Conservation (phyloP, 495 filamentous ascomycete species). For the Rusavskia elegans region DNA sequence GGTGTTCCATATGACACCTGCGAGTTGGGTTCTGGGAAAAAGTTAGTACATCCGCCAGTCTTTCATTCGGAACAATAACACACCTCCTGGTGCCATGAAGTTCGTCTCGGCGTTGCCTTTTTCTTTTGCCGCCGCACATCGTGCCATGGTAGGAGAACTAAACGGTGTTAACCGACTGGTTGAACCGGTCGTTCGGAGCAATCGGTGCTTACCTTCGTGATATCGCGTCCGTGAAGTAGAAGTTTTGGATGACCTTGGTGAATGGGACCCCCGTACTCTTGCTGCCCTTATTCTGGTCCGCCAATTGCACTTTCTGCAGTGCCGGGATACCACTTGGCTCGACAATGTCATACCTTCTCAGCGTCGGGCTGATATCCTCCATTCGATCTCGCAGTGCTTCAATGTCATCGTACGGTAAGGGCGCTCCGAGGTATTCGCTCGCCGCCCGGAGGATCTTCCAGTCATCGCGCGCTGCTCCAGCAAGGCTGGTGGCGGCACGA, state of each 20-base stretch:
- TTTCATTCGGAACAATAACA: not conserved
- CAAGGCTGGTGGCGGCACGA: constrained; percentile 66
- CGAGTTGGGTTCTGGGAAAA: constrained; percentile 2
- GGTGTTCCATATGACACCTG: constrained; percentile 1
- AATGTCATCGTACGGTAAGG: constrained; percentile 85
- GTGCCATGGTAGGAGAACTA: constrained; percentile 92
- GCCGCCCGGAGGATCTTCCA: constrained; percentile 95
- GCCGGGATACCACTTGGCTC: constrained; percentile 55
- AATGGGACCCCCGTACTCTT: constrained; percentile 43
- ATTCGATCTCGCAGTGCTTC: constrained; percentile 77
- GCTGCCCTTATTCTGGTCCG: constrained; percentile 90
- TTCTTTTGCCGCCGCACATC: constrained; percentile 75
- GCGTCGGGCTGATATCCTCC: constrained; percentile 81
- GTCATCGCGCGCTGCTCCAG: constrained; percentile 82
- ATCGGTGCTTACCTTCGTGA: constrained; percentile 60
- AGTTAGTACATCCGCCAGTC: not conserved
- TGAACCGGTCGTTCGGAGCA: not conserved
- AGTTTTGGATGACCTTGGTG: constrained; percentile 77
- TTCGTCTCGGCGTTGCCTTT: constrained; percentile 56
- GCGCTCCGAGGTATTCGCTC: constrained; percentile 76
- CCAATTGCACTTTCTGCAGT: constrained; percentile 77
- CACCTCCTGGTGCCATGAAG: constrained; percentile 63
- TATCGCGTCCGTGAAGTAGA: constrained; percentile 94
- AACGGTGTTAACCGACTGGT: constrained; percentile 16
- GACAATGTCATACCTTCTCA: constrained; percentile 78